Evolutionary conservation across 169 alveolate genomes (phyloP).

Genomic region (Eimeria maxima): DNA sequence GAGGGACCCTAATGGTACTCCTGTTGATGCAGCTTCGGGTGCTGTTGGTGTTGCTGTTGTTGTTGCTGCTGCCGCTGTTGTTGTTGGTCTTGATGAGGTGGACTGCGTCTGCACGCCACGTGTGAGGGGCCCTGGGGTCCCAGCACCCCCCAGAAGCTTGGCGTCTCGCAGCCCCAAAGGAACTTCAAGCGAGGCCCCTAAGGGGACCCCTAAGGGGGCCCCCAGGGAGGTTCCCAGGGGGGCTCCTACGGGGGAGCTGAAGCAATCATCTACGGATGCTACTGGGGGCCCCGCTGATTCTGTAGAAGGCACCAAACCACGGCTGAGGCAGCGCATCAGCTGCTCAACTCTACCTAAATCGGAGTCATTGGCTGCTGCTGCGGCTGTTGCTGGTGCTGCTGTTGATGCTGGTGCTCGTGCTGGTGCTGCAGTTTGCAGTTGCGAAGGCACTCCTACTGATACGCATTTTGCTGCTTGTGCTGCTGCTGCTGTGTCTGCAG

Average conservation of each 20-base stretch:
- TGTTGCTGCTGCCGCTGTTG: neutral
- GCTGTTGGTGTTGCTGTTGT: neutral
- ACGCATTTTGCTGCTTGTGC: neutral
- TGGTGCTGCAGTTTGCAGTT: neutral
- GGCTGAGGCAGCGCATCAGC: slow-evolving; percentile 66
- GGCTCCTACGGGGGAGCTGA: neutral
- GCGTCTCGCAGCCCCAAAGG: neutral
- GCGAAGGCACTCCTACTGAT: neutral
- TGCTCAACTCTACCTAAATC: slow-evolving; percentile 49
- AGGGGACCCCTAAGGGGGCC: slow-evolving; percentile 18
- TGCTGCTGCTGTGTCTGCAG: slow-evolving; percentile 28
- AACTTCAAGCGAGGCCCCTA: neutral
- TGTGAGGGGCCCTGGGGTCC: neutral
- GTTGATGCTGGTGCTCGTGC: slow-evolving; percentile 20
- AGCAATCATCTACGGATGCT: neutral
- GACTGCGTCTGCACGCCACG: neutral
- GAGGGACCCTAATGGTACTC: neutral
- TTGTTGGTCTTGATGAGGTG: neutral
- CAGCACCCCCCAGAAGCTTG: neutral
- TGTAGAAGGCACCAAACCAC: slow-evolving; percentile 14
- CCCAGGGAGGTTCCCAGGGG: neutral
- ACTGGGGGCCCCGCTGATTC: neutral
- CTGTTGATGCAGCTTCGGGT: neutral
- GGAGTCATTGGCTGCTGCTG: neutral
- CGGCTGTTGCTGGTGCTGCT: slow-evolving; percentile 16